Conservation (phyloP, 2,329 filamentous ascomycete genomes). For the Alternaria infectoria region DNA sequence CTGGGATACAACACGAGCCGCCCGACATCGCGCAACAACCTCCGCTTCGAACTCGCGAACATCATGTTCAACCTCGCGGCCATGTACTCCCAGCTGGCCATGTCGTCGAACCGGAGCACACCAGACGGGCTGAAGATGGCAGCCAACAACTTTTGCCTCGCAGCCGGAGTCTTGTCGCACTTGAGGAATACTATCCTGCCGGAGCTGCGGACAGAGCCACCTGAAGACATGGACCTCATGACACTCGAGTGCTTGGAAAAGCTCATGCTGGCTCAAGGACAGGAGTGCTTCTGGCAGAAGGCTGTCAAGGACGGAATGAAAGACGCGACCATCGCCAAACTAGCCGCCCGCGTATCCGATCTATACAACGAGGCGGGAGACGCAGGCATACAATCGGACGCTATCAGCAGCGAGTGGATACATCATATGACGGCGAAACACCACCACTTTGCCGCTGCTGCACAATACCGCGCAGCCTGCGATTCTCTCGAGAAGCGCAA, state of each 20-base stretch:
- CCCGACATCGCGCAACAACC: constrained; percentile 70
- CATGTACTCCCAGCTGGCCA: constrained; percentile 90
- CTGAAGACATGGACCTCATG: constrained; percentile 92
- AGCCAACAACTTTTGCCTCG: constrained; percentile 86
- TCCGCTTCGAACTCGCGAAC: constrained; percentile 86
- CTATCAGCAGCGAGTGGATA: constrained; percentile 93
- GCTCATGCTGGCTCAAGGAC: constrained; percentile 87
- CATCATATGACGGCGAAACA: constrained; percentile 98
- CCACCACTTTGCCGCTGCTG: constrained; percentile 94
- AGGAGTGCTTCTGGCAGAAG: constrained; percentile 98
- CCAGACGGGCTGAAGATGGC: constrained; percentile 85
- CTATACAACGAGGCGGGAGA: constrained; percentile 86
- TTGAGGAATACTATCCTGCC: constrained; percentile 79
- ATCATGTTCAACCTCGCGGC: constrained; percentile 91
- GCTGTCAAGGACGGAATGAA: constrained; percentile 93
- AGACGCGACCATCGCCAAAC: constrained; percentile 87
- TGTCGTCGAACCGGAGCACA: constrained; percentile 76
- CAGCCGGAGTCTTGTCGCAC: constrained; percentile 82
- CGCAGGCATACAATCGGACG: constrained; percentile 84
- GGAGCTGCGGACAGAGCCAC: constrained; percentile 81
- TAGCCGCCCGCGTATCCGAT: constrained; percentile 90
- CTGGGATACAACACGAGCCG: constrained; percentile 86
- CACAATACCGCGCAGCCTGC: constrained; percentile 88
- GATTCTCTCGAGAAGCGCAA: constrained; percentile 92
- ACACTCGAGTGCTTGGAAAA: constrained; percentile 84